Conservation (phyloP, 331 rosid species). For the Pyracantha coccinea region DNA sequence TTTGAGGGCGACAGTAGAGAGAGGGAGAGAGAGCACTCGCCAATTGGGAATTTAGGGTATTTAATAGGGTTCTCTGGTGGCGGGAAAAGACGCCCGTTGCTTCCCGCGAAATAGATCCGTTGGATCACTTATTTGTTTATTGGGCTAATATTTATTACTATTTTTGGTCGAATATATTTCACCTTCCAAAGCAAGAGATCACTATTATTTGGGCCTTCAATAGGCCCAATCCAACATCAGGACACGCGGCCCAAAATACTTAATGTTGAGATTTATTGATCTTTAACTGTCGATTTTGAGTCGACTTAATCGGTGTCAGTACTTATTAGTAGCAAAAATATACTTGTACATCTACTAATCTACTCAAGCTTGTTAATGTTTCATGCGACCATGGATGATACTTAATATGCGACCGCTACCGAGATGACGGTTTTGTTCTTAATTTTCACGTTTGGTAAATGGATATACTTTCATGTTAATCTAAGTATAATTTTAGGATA, state of each 20-base stretch:
- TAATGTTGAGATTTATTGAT: not conserved
- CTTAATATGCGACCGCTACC: not conserved
- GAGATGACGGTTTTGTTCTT: not conserved
- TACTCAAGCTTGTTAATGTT: not conserved
- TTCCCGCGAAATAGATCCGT: slow-evolving; percentile 69
- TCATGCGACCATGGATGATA: not conserved
- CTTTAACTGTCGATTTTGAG: not conserved
- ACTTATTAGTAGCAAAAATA: not conserved
- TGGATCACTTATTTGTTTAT: slow-evolving; percentile 6
- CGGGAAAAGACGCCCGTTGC: slow-evolving; percentile 36
- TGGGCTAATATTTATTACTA: not conserved
- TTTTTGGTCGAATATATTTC: not conserved
- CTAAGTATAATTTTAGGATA: not conserved
- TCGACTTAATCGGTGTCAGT: too few relatives aligned
- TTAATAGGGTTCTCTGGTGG: slow-evolving; percentile 12
- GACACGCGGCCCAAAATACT: too few relatives aligned
- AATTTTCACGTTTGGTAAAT: not conserved
- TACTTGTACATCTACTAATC: not conserved
- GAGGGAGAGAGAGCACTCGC: not conserved
- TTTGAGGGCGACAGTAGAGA: not conserved
- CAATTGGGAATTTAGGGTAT: not conserved
- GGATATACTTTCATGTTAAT: not conserved
- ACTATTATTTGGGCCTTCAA: not conserved
- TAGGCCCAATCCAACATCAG: not conserved
- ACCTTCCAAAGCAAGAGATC: not conserved